Percentiles rank a stretch among this genome's conserved stretches.
These are phyloP conservation scores for Diphasiastrum complanatum DNA, from an alignment of 83 land plant species.

Conservation along the genomic window DNA sequence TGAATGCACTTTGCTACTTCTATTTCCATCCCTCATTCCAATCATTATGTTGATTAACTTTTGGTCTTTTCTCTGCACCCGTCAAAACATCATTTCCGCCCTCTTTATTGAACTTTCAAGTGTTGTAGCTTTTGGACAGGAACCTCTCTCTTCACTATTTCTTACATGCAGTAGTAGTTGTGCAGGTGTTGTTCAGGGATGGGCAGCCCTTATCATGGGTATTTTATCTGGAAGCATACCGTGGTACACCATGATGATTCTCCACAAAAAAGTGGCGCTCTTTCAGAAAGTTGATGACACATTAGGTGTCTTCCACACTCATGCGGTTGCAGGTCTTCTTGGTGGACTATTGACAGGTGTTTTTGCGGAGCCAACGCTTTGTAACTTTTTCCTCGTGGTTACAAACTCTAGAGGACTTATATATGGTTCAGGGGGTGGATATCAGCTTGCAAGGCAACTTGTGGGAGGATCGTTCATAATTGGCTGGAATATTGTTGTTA, in stretches of 20 bases:
- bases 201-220: neutral
- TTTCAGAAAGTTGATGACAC: conserved; percentile 10
- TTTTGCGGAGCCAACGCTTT: conserved; percentile 13
- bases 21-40: too few species aligned
- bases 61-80: too few species aligned
- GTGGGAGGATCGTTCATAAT: conserved; percentile 4
- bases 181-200: too few species aligned
- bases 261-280: neutral
- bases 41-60: too few species aligned
- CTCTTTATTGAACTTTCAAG: too few species aligned
- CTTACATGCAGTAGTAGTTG: too few species aligned
- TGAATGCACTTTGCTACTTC: too few species aligned
- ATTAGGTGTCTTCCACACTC: too few species aligned
- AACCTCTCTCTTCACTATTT: too few species aligned
- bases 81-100: too few species aligned
- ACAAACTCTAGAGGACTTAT: neutral
- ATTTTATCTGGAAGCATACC: neutral
- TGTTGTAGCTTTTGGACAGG: too few species aligned
- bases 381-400: neutral
- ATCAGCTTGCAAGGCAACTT: conserved; percentile 7
- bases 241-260: conserved; percentile 17
- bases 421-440: conserved; percentile 6
- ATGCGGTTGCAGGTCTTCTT: too few species aligned
- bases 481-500: conserved; percentile 11
- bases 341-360: conserved; percentile 10